These are phyloP conservation scores for Colletotrichum tanaceti DNA, from an alignment of 2,329 filamentous ascomycete species.

Conservation along the genomic window DNA sequence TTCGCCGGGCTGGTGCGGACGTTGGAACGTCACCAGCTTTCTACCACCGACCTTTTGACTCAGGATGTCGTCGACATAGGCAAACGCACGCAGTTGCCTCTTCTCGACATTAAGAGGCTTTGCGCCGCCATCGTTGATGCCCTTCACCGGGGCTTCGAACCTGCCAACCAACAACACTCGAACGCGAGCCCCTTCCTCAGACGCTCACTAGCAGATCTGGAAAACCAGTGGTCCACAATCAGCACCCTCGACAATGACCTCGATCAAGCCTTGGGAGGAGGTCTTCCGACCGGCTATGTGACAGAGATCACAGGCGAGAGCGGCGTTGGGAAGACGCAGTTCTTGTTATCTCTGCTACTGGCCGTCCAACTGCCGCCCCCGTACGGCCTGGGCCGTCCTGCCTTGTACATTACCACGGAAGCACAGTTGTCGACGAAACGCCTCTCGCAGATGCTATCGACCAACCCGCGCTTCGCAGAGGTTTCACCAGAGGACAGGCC, in stretches of 20 bases:
- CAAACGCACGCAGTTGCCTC: constrained; percentile 83
- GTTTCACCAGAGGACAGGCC: constrained; percentile 54
- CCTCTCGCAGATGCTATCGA: constrained; percentile 79
- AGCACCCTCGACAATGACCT: constrained; percentile 83
- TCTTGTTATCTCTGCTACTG: constrained; percentile 86
- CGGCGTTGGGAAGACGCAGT: constrained; percentile 94
- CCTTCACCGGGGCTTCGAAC: constrained; percentile 70
- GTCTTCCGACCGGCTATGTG: constrained; percentile 82
- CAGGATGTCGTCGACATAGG: constrained; percentile 86
- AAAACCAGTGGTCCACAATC: constrained; percentile 62
- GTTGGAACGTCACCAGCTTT: constrained; percentile 82
- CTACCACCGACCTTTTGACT: constrained; percentile 85
- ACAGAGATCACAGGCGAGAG: constrained; percentile 94
- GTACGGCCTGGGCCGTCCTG: constrained; percentile 75
- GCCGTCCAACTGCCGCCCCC: constrained; percentile 84
- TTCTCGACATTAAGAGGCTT: constrained; percentile 82
- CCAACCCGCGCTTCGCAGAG: constrained; percentile 69
- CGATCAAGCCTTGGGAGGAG: constrained; percentile 78
- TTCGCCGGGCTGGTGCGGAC: constrained; percentile 82
- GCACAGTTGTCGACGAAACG: constrained; percentile 84
- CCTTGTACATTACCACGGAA: constrained; percentile 95
- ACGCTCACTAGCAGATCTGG: constrained; percentile 30
- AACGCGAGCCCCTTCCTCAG: constrained; percentile 22
- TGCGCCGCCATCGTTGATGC: constrained; percentile 73
- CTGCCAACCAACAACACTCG: constrained; percentile 9